Evolutionary conservation across 2,329 filamentous ascomycete species (phyloP).

Genomic region (Fulvia fulva): DNA sequence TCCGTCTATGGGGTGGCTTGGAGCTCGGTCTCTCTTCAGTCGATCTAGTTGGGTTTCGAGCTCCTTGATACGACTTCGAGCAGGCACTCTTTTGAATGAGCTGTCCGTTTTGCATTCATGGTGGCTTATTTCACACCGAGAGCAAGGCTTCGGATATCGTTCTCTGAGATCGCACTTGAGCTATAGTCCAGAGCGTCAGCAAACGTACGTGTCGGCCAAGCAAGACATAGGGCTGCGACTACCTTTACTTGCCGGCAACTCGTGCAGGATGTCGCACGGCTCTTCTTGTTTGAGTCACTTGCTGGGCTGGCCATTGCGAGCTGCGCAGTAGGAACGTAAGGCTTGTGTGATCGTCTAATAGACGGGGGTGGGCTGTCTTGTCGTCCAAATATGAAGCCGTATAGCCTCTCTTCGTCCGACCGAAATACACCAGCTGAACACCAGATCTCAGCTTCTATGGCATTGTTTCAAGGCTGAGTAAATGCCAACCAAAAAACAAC

Average conservation of each 20-base stretch:
- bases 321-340: too few species aligned
- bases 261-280: neutral
- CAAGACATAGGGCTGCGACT: neutral
- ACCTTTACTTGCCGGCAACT: conserved; percentile 4
- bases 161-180: conserved; percentile 2
- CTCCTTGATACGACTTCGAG: neutral
- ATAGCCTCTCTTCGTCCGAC: too few species aligned
- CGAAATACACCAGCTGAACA: too few species aligned
- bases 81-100: conserved; percentile 3
- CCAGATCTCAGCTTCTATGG: too few species aligned
- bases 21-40: neutral
- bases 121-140: neutral
- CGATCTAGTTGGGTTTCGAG: conserved; percentile 1
- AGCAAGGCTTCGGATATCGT: conserved; percentile 1
- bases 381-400: too few species aligned
- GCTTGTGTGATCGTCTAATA: too few species aligned
- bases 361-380: too few species aligned
- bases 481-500: too few species aligned
- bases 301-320: too few species aligned
- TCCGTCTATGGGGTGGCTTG: neutral
- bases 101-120: conserved; percentile 3
- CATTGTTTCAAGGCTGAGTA: too few species aligned
- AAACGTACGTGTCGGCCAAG: neutral
- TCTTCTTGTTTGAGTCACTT: neutral
- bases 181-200: neutral